Conservation (phyloP, 164 flowering plant genomes). For the Protea cynaroides region DNA sequence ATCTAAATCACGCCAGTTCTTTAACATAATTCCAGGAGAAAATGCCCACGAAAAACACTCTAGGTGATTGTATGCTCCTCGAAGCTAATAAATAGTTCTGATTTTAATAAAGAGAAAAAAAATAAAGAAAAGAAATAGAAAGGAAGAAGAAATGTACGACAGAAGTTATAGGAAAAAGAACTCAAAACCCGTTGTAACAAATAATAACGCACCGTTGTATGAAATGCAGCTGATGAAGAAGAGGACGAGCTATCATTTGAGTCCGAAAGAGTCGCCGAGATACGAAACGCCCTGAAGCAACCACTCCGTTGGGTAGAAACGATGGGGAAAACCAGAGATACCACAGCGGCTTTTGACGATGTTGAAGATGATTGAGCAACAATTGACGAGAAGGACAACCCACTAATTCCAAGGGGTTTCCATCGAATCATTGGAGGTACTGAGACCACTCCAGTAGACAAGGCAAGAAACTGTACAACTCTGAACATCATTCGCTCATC, state of each 20-base stretch:
- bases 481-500: constrained; percentile 34
- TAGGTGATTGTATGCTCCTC: too few species aligned
- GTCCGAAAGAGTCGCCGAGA: constrained; percentile 22
- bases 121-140: too few species aligned
- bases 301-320: constrained; percentile 7
- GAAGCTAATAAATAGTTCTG: too few species aligned
- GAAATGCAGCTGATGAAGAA: constrained; percentile 24
- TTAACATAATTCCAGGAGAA: too few species aligned
- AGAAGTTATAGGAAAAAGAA: too few species aligned
- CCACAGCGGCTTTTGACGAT: background rate
- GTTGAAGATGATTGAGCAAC: constrained; percentile 14
- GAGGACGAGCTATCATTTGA: constrained; percentile 27
- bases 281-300: constrained; percentile 23
- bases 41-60: too few species aligned
- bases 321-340: constrained; percentile 5
- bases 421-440: constrained; percentile 14
- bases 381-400: constrained; percentile 15
- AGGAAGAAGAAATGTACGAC: too few species aligned
- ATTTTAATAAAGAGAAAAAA: too few species aligned
- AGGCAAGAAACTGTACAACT: constrained; percentile 42
- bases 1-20: constrained; percentile 11
- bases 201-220: constrained; percentile 40
- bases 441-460: constrained; percentile 30
- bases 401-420: constrained; percentile 16
- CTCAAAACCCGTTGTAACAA: too few species aligned